Conservation (phyloP, 306 rosid species). For the Fragaria iinumae region DNA sequence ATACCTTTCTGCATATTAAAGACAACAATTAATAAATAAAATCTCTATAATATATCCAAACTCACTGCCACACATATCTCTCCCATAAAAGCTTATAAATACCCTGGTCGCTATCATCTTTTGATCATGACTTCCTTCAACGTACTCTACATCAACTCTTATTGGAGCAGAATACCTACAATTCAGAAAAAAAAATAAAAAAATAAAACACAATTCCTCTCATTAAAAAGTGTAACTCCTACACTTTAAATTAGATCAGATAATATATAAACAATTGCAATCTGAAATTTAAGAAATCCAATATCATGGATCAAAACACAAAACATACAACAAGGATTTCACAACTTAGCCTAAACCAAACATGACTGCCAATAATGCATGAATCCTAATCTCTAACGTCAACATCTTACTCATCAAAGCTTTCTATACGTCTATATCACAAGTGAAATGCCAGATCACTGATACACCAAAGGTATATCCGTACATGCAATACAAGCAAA, state of each 20-base stretch:
- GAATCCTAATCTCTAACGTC: background rate
- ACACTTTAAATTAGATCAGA: background rate
- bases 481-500: background rate
- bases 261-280: background rate
- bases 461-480: background rate
- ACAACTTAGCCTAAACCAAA: background rate
- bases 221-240: background rate
- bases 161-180: constrained; percentile 82
- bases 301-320: background rate
- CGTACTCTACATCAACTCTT: constrained; percentile 59
- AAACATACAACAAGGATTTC: background rate
- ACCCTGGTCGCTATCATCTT: constrained; percentile 44
- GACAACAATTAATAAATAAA: background rate
- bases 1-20: constrained; percentile 36
- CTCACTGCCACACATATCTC: constrained; percentile 11
- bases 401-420: background rate
- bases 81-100: constrained; percentile 16
- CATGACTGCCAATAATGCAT: background rate
- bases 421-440: background rate
- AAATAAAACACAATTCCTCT: background rate
- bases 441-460: background rate
- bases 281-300: background rate
- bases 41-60: constrained; percentile 8
- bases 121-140: constrained; percentile 49
- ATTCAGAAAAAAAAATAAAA: background rate